Base-by-base conservation (phyloP, 306 rosid genomes). In the Nissolia schottii region DNA sequence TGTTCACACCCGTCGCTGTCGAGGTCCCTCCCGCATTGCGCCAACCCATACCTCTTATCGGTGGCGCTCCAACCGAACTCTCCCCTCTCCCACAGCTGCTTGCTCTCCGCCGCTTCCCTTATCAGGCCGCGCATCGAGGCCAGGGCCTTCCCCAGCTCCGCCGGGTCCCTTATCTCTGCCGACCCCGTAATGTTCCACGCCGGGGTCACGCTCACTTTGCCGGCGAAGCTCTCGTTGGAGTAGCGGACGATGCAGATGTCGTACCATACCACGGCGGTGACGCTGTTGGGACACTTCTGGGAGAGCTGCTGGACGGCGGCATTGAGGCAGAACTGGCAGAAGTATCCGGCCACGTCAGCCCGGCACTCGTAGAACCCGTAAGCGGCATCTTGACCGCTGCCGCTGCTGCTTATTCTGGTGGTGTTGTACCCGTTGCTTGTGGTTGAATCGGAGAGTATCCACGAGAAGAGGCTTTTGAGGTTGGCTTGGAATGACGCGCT, bases 291-390 rank as follows among this genome's bases (percentile, higher is more conserved):
- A 60, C 83, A 79, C 5, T 13, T 45, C 12, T 11, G 64, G n/a
- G 4, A 0, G 2, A 80, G n/a, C 10, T 53, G 73, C 0, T 0
- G 55, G 9, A 12, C 8, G 0, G 80, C 84, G 9, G 57, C 14
- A 14, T 22, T 5, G 64, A 80, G 4, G 10, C 84, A 80, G 53
- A 75, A 80, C 38, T 61, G 64, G 16, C 84, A 80, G 18, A 68
- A 31, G 28, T 13, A 14, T 7, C 45, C 54, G 0, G 10, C 2
- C 11, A 27, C 22, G 34, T 73, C 83, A 0, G 16, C 31, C 1
- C 79, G 34, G 61, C 83, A 73, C 1, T 49, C 56, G 1, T 72
- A 73, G 46, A n/a, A 1, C 4, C 76, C 75, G 15, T 79, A 73
- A 15, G 68, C 65, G 4, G 45, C 12, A 35, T 67, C 64, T 0